Evolutionary conservation across 164 flowering plant species (phyloP).

Genomic region (Magnolia sinica): DNA sequence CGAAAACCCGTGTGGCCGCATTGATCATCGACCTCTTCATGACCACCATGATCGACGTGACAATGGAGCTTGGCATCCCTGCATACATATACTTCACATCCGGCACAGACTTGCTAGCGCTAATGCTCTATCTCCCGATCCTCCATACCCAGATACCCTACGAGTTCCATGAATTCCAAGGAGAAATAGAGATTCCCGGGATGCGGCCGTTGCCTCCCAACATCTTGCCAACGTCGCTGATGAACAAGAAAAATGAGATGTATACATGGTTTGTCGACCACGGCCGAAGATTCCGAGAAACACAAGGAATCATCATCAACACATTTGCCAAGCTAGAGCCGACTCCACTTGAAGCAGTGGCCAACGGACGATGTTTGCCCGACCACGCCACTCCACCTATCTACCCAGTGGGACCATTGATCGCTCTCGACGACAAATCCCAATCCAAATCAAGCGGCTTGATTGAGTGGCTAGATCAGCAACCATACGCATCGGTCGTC

Average conservation of each 20-base stretch:
- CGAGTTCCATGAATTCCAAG: constrained; percentile 3
- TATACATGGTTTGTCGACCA: constrained; percentile 7
- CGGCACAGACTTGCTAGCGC: neutral
- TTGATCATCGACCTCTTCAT: constrained; percentile 10
- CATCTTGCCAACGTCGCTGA: constrained; percentile 1
- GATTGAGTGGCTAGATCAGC: constrained; percentile 9
- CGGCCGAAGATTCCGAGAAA: neutral
- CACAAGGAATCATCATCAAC: constrained; percentile 12
- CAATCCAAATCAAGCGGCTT: no score
- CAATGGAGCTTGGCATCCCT: constrained; percentile 10
- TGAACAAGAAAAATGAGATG: neutral
- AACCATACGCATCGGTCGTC: constrained; percentile 9
- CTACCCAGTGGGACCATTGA: no score
- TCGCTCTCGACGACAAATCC: no score
- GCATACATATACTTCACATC: constrained; percentile 11
- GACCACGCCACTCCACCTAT: no score
- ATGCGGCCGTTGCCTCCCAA: constrained; percentile 9
- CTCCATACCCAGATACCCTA: neutral
- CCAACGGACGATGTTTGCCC: no score
- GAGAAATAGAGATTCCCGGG: constrained; percentile 9
- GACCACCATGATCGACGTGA: constrained; percentile 8
- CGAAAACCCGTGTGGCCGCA: neutral
- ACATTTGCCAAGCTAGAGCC: constrained; percentile 11
- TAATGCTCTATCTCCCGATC: constrained; percentile 17
- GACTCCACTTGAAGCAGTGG: neutral